These are phyloP conservation scores for Stellera chamaejasme DNA, from an alignment of 345 rosid genomes.

Conservation along the genomic window DNA sequence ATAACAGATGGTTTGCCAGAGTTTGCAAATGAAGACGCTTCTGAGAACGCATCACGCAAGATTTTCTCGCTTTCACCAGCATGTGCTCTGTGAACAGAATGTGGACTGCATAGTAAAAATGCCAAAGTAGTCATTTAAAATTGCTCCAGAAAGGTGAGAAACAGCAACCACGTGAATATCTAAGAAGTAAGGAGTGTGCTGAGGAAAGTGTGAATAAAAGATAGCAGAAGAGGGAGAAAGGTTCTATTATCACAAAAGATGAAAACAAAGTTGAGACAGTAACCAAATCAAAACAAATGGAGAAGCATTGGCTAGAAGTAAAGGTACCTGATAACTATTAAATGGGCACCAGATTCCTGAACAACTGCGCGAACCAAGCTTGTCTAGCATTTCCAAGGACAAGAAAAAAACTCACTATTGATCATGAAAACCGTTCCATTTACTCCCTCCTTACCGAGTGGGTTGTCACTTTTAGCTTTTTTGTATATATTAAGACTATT, in stretches of 20 bases:
- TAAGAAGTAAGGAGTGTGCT: neutral
- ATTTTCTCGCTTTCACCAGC: constrained; percentile 88
- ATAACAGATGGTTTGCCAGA: constrained; percentile 68
- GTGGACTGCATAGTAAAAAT: constrained; percentile 41
- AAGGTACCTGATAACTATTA: constrained; percentile 67
- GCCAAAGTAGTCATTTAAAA: neutral
- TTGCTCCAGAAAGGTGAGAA: too few relatives aligned
- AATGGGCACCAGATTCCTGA: constrained; percentile 67
- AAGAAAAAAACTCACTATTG: constrained; percentile 5
- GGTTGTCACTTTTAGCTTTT: too few relatives aligned
- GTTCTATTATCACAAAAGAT: neutral
- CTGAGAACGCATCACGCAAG: constrained; percentile 68
- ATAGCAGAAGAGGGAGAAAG: neutral
- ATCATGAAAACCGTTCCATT: neutral
- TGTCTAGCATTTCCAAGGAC: constrained; percentile 36
- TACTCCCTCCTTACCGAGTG: too few relatives aligned
- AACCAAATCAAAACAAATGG: neutral
- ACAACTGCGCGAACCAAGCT: constrained; percentile 93
- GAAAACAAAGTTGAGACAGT: neutral
- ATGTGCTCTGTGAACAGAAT: constrained; percentile 67
- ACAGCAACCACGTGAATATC: neutral
- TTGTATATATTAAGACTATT: too few relatives aligned
- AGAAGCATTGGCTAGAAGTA: neutral
- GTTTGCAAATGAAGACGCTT: constrained; percentile 56
- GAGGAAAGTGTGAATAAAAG: neutral